Base-by-base conservation (phyloP, 371 early-diverging fungal species). In the Choanephora cucurbitarum region DNA sequence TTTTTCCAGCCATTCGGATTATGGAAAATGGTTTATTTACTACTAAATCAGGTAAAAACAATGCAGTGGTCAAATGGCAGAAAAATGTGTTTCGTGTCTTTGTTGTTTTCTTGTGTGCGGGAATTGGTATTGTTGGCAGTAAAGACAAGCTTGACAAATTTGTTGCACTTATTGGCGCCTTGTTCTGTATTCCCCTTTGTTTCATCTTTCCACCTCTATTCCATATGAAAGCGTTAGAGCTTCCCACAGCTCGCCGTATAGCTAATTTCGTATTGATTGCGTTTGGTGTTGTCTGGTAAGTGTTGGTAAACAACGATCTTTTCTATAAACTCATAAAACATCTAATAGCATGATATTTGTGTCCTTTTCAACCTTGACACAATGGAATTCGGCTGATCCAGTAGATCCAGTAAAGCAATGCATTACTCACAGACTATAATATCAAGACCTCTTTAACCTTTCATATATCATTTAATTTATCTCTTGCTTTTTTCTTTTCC, bases 171-270 rank as follows among this genome's bases (percentile, higher is more conserved):
- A 86, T 92, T 17, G 95, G 93, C 11, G 74, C 77, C 0, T 52
- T 77, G 0, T 71, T 74, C 50, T 82, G 85, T 62, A 81, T 84
- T 19, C 87, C 88, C 15, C 65, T 89, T 48, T 82, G 86, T 39
- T 93, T 92, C 58, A 80, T 94, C 17, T 94, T 91, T 69, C 93
- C 93, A 6, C 82, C 92, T 3, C 61, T 93, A 39, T 91, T 93
- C 79, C 93, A 93, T 72, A 73, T 76, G 64, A 86, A 80, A 62
- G 86, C 82, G 1, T 60, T 82, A 23, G 73, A 88, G 6, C 45
- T 73, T 14, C 73, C 73, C 19, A 43, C 57, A 15, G 72, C 75
- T 31, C 67, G 74, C 37, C 61, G 64, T 1, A 33, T 54, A 1
- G 75, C 70, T 21, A 88, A 92, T 58, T 55, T 78, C 31, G 58